Evolutionary conservation across 2,329 filamentous ascomycete species (phyloP).

Genomic region (Apiospora saccharicola): DNA sequence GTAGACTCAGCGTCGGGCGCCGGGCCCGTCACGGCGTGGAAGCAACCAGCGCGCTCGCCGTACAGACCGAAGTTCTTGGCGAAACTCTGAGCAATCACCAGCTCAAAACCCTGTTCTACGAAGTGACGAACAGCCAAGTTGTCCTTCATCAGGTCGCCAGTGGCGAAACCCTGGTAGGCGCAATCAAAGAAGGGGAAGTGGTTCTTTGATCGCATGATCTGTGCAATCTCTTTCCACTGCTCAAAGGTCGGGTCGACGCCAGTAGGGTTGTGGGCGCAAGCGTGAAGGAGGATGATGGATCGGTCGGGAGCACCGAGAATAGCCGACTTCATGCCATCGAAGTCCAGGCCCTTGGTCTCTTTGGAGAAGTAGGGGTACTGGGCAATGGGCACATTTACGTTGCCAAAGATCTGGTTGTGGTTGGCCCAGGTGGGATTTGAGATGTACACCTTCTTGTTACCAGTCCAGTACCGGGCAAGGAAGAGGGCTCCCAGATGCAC

Average conservation of each 20-base stretch:
- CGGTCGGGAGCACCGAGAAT: slow-evolving; percentile 76
- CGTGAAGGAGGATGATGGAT: slow-evolving; percentile 90
- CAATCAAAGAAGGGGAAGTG: slow-evolving; percentile 99
- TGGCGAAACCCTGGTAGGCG: slow-evolving; percentile 97
- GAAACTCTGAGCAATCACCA: slow-evolving; percentile 90
- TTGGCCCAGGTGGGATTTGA: slow-evolving; percentile 98
- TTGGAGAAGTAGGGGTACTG: slow-evolving; percentile 95
- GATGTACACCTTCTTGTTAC: slow-evolving; percentile 81
- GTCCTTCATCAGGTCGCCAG: slow-evolving; percentile 84
- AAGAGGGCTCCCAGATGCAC: slow-evolving; percentile 94
- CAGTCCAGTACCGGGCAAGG: slow-evolving; percentile 87
- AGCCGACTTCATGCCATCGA: slow-evolving; percentile 82
- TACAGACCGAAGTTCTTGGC: slow-evolving; percentile 99
- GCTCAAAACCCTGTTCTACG: slow-evolving; percentile 87
- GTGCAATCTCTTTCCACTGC: slow-evolving; percentile 92
- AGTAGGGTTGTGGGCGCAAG: slow-evolving; percentile 97
- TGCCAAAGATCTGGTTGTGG: slow-evolving; percentile 97
- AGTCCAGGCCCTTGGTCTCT: slow-evolving; percentile 88
- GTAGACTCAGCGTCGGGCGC: slow-evolving; percentile 69
- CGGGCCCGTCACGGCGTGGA: slow-evolving; percentile 88
- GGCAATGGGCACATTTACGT: slow-evolving; percentile 79
- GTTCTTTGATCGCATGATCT: slow-evolving; percentile 75
- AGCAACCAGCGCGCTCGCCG: slow-evolving; percentile 93
- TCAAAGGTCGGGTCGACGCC: slow-evolving; percentile 93
- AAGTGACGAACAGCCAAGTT: slow-evolving; percentile 96